These are phyloP conservation scores for Colletotrichum sp. DNA, from an alignment of 2,329 filamentous ascomycete genomes.

Conservation along the genomic window DNA sequence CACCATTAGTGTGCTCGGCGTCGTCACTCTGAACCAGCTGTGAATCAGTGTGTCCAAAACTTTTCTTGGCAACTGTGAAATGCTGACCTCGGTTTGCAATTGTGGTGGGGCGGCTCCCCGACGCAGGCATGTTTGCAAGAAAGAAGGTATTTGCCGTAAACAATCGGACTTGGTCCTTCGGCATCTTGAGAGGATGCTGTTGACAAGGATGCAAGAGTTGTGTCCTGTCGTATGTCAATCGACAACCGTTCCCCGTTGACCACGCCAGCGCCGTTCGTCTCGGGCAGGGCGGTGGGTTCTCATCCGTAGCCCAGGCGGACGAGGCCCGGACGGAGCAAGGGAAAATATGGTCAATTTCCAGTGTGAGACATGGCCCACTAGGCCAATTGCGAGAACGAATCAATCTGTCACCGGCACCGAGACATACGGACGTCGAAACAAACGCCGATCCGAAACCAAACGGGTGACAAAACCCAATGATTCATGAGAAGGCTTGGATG, in stretches of 20 bases:
- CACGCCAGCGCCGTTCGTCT: neutral
- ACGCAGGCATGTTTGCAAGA: neutral
- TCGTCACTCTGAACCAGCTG: neutral
- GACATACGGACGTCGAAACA: constrained; percentile 7
- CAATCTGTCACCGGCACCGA: neutral
- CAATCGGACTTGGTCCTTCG: neutral
- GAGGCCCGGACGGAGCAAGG: neutral
- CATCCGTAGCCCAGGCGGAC: neutral
- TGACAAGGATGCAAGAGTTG: neutral
- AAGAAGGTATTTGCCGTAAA: neutral
- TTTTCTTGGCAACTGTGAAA: neutral
- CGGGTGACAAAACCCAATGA: neutral
- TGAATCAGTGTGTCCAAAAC: neutral
- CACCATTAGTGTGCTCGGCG: neutral
- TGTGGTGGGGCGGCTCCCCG: neutral
- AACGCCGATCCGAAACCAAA: constrained; percentile 3
- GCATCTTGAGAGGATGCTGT: neutral
- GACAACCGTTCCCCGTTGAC: neutral
- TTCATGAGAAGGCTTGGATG: neutral
- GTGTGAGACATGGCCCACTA: neutral
- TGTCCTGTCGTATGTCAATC: neutral
- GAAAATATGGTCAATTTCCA: neutral
- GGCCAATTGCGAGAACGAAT: neutral
- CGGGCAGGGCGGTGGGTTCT: neutral
- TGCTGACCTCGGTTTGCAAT: neutral